phyloP scores from a whole-genome alignment of 306 rosid species.

The Crotalaria pallida region DNA sequence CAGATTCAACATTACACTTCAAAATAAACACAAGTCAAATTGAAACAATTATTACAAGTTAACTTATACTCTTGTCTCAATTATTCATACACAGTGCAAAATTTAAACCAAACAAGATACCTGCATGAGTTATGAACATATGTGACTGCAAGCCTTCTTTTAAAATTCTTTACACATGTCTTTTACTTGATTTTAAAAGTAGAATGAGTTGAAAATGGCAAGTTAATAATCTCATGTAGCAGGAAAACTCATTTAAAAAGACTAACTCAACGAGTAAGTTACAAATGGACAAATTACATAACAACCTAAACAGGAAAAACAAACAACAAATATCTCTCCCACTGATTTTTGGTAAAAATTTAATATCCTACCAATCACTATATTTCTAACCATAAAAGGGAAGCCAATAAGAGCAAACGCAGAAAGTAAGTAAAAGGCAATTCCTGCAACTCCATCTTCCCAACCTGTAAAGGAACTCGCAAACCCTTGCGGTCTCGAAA shows the following conservation, averaged over 20 bases:
- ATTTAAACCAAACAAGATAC: background rate
- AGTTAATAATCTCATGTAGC: background rate
- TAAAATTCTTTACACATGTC: background rate
- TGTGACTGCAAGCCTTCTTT: background rate
- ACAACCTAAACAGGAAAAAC: conserved; percentile 1
- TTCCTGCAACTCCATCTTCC: conserved; percentile 38
- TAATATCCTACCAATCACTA: background rate
- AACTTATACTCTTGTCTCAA: background rate
- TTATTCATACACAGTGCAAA: background rate
- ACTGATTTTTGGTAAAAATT: conserved; percentile 25
- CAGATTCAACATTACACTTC: too few species aligned
- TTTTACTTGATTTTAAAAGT: background rate
- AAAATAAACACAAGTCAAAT: too few species aligned
- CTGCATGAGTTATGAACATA: background rate
- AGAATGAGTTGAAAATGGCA: background rate
- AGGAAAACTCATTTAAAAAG: background rate
- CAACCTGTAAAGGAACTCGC: conserved; percentile 9
- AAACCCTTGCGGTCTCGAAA: background rate
- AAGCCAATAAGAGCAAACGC: conserved; percentile 24
- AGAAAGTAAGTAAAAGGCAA: conserved; percentile 27
- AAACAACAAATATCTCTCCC: background rate
- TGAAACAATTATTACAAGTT: background rate
- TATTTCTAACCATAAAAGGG: conserved; percentile 19
- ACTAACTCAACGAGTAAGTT: conserved; percentile 5
- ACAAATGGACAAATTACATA: conserved; percentile 17